phyloP scores from a whole-genome alignment of 345 rosid species.

The Arabidopsis suecica region DNA sequence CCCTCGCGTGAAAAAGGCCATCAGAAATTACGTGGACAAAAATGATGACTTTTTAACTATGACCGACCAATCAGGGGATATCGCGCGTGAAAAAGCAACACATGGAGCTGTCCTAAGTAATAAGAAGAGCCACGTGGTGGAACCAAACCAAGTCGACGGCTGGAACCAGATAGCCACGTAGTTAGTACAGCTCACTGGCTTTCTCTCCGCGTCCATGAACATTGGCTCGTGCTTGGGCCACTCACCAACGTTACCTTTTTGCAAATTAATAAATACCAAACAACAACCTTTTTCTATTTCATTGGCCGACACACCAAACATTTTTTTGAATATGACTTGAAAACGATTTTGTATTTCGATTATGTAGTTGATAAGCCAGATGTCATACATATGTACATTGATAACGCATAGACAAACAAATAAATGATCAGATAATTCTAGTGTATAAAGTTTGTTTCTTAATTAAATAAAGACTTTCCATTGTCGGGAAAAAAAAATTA shows the following conservation, averaged over 20 bases:
- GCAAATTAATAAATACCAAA: background rate
- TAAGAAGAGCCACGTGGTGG: constrained; percentile 23
- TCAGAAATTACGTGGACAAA: constrained; percentile 27
- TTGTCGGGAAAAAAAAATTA: no score
- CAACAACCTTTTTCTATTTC: background rate
- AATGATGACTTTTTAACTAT: constrained; percentile 15
- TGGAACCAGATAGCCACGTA: constrained; percentile 38
- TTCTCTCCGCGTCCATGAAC: constrained; percentile 1
- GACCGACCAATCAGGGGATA: constrained; percentile 31
- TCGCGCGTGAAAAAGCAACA: constrained; percentile 12
- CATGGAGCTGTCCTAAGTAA: constrained; percentile 13
- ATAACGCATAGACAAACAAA: constrained; percentile 2
- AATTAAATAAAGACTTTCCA: background rate
- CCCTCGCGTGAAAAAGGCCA: constrained; percentile 31
- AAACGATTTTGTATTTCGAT: background rate
- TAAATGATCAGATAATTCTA: background rate
- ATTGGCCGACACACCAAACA: no score
- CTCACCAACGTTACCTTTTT: constrained; percentile 4
- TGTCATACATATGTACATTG: background rate
- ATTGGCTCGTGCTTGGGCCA: constrained; percentile 19
- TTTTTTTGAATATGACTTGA: background rate
- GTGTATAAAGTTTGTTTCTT: background rate
- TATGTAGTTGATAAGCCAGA: background rate
- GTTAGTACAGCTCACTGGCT: constrained; percentile 32
- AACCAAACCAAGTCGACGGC: constrained; percentile 37